Conservation (phyloP, 2,329 filamentous ascomycete genomes). For the Pseudophaeomoniella oleicola region DNA sequence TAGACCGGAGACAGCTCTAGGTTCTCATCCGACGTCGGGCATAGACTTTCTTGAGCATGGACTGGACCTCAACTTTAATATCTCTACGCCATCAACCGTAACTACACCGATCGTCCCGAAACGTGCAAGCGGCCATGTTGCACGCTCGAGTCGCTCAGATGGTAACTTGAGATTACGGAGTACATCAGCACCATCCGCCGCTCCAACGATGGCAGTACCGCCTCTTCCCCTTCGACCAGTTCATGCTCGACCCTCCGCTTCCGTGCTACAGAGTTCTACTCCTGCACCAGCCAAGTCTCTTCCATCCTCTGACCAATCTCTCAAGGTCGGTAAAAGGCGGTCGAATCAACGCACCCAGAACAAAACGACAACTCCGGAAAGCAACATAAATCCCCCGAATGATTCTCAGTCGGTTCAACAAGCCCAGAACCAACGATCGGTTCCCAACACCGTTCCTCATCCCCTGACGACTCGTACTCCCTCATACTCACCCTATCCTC, state of each 20-base stretch:
- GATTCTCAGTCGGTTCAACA: too few species aligned
- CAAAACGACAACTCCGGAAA: too few species aligned
- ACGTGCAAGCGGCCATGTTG: conserved; percentile 1
- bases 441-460: not conserved
- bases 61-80: not conserved
- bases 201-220: not conserved
- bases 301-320: not conserved
- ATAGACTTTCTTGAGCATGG: not conserved
- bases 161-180: not conserved
- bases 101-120: not conserved
- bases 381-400: too few species aligned
- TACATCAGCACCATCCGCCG: not conserved
- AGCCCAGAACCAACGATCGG: too few species aligned
- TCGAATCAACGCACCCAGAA: too few species aligned
- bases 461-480: not conserved
- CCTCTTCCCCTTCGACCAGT: not conserved
- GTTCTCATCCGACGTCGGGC: not conserved
- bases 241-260: not conserved
- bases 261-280: not conserved
- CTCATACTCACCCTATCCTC: not conserved
- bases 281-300: not conserved
- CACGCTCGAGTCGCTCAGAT: not conserved
- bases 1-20: not conserved
- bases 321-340: not conserved
- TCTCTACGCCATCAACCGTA: not conserved